Conservation (phyloP, 2,329 filamentous ascomycete species). For the Colletotrichum spinosum region DNA sequence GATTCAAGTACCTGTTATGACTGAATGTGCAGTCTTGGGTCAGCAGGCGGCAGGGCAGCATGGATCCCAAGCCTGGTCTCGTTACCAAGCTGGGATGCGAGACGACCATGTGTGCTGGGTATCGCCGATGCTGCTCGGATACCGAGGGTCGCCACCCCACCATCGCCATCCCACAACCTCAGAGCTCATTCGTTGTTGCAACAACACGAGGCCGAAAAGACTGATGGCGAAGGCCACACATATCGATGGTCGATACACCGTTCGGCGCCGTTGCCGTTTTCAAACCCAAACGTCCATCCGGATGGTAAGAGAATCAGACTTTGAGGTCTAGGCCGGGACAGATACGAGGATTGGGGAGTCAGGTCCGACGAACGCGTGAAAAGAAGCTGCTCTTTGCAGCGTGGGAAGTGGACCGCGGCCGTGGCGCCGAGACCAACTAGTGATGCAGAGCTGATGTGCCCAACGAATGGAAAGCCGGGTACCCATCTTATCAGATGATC, state of each 20-base stretch:
- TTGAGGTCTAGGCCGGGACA: conserved; percentile 11
- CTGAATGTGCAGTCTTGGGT: no score
- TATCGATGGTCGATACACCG: conserved; percentile 15
- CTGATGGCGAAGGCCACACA: conserved; percentile 19
- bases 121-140: conserved; percentile 27
- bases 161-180: neutral
- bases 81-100: no score
- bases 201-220: conserved; percentile 1
- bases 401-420: conserved; percentile 8
- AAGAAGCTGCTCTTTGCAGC: conserved; percentile 10
- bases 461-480: conserved; percentile 20
- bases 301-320: conserved; percentile 6
- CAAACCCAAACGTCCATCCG: neutral
- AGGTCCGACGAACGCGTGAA: neutral
- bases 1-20: no score
- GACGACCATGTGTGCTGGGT: neutral
- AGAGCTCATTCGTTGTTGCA: conserved; percentile 8
- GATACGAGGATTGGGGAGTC: conserved; percentile 13
- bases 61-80: no score
- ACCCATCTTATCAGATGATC: conserved; percentile 40
- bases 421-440: conserved; percentile 27
- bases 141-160: conserved; percentile 5
- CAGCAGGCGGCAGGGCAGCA: no score
- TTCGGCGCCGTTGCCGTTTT: conserved; percentile 18
- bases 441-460: conserved; percentile 22